phyloP scores from a whole-genome alignment of 305 asterid species.

The Fraxinus platypoda region DNA sequence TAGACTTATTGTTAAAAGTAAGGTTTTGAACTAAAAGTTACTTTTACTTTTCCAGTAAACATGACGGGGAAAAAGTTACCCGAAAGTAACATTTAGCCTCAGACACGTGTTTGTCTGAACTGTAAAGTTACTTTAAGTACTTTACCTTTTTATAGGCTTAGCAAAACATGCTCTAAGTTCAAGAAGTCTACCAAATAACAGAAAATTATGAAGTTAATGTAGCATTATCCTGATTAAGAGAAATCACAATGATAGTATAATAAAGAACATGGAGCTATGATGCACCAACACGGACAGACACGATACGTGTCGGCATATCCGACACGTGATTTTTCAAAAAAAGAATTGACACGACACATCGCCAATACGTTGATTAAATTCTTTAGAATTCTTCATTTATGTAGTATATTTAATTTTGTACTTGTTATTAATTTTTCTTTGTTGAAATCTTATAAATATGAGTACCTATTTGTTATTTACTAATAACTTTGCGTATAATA shows the following conservation, averaged over 20 bases:
- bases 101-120: neutral
- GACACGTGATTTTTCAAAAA: neutral
- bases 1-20: neutral
- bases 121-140: neutral
- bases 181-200: neutral
- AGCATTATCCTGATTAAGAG: neutral
- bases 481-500: neutral
- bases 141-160: neutral
- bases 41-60: neutral
- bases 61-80: neutral
- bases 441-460: neutral
- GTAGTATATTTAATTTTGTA: neutral
- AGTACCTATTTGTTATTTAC: neutral
- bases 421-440: neutral
- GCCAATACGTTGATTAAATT: neutral
- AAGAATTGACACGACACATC: neutral
- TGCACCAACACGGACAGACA: neutral
- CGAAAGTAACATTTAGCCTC: neutral
- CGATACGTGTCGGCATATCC: neutral
- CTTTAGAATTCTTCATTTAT: neutral
- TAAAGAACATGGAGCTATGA: neutral
- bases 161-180: neutral
- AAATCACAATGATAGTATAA: neutral
- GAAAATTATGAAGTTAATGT: neutral
- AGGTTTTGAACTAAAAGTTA: neutral